Evolutionary conservation across 345 rosid genomes (phyloP).

Genomic region (Barbarea vulgaris): DNA sequence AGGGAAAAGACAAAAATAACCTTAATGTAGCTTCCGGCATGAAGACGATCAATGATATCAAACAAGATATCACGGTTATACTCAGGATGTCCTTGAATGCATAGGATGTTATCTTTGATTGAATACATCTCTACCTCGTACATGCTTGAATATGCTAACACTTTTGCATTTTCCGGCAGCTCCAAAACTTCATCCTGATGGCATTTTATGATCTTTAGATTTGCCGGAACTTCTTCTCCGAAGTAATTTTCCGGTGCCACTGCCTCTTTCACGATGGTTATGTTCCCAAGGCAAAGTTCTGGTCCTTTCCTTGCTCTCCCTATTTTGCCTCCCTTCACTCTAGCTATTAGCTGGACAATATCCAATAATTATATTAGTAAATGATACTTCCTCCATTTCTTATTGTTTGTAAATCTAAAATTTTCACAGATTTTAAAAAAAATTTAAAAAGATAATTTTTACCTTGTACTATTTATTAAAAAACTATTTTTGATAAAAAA

Average conservation of each 20-base stretch:
- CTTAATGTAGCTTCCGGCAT: slow-evolving; percentile 47
- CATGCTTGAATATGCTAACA: slow-evolving; percentile 74
- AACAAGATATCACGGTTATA: slow-evolving; percentile 72
- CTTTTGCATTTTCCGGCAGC: slow-evolving; percentile 65
- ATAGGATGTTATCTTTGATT: slow-evolving; percentile 58
- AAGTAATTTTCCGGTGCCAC: slow-evolving; percentile 23
- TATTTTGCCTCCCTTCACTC: slow-evolving; percentile 72
- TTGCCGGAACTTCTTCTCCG: slow-evolving; percentile 49
- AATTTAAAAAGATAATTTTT: too few relatives aligned
- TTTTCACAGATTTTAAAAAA: too few relatives aligned
- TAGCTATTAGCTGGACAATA: slow-evolving; percentile 61
- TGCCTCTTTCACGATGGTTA: slow-evolving; percentile 58
- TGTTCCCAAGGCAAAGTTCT: slow-evolving; percentile 72
- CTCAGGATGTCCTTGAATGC: slow-evolving; percentile 94
- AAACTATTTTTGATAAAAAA: too few relatives aligned
- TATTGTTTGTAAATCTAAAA: too few relatives aligned
- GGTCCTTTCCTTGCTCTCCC: slow-evolving; percentile 69
- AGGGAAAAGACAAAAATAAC: slow-evolving; percentile 27
- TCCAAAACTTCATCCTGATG: slow-evolving; percentile 87
- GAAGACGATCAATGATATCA: slow-evolving; percentile 74
- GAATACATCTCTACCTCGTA: slow-evolving; percentile 75
- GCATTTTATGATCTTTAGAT: slow-evolving; percentile 60
- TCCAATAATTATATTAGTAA: neutral
- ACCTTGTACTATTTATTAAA: too few relatives aligned
- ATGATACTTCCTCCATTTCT: too few relatives aligned